Conservation (phyloP, 192 early-diverging fungal species). For the Backusella tuberculispora region DNA sequence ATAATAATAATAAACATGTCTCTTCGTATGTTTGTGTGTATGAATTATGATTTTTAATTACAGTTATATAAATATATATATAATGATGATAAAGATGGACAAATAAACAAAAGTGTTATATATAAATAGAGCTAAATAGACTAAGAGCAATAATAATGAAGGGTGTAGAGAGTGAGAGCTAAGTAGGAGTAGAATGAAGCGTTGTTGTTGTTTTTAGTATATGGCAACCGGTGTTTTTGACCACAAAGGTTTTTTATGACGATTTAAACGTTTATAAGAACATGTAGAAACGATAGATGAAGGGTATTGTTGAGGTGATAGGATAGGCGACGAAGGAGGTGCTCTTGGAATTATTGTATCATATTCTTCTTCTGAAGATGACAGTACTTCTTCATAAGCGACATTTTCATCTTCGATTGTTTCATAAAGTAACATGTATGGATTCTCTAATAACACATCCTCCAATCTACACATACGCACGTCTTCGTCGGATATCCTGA, state of each 20-base stretch:
- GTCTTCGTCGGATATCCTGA: constrained; percentile 68
- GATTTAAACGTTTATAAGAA: not conserved
- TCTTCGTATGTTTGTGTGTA: not conserved
- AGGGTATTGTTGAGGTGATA: constrained; percentile 4
- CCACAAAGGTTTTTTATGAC: not conserved
- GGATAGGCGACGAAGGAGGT: not conserved
- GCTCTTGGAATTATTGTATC: not conserved
- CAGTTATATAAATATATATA: not conserved
- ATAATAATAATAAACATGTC: not conserved
- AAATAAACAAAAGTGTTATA: not conserved
- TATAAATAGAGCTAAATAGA: not conserved
- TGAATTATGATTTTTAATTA: not conserved
- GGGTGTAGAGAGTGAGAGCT: too few species aligned
- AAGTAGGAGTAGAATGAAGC: not conserved
- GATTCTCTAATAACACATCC: constrained; percentile 66
- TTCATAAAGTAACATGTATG: constrained; percentile 73
- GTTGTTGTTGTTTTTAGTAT: not conserved
- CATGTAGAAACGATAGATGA: constrained; percentile 4
- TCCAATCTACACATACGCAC: constrained; percentile 62
- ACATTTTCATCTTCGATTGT: not conserved
- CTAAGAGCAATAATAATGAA: not conserved
- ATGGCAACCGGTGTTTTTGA: constrained; percentile 14
- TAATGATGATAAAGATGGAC: not conserved
- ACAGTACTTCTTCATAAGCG: not conserved
- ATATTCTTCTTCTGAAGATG: not conserved